These are phyloP conservation scores for Botrytis cinerea DNA, from an alignment of 2,329 filamentous ascomycete genomes.

Conservation along the genomic window DNA sequence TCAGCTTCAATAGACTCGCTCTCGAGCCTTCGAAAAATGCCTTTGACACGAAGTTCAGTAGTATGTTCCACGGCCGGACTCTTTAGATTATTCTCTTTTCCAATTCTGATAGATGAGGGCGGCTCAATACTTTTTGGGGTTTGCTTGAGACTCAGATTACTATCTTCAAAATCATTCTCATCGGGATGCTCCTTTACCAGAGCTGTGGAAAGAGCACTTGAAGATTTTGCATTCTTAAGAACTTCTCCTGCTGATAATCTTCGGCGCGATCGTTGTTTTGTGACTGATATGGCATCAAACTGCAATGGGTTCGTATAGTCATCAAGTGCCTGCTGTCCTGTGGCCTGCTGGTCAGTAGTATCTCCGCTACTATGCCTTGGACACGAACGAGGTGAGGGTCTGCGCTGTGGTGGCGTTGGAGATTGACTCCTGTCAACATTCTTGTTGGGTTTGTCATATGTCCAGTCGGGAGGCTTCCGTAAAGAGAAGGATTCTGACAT, in stretches of 20 bases:
- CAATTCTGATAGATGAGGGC: neutral
- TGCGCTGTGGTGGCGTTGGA: constrained; percentile 42
- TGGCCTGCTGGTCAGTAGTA: neutral
- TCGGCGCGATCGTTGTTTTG: constrained; percentile 30
- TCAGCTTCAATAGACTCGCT: neutral
- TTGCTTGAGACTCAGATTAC: constrained; percentile 1
- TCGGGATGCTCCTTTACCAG: constrained; percentile 21
- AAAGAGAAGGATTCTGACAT: constrained; percentile 47
- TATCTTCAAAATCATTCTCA: neutral
- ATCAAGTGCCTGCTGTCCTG: neutral
- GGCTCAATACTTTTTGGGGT: neutral
- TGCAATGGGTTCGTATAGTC: neutral
- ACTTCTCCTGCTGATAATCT: neutral
- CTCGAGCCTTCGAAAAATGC: constrained; percentile 13
- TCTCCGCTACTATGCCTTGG: neutral
- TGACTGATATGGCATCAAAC: constrained; percentile 31
- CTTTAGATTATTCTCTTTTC: constrained; percentile 6
- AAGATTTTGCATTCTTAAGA: constrained; percentile 17
- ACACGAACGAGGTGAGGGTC: constrained; percentile 32
- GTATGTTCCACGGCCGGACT: neutral
- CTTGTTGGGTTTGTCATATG: constrained; percentile 30
- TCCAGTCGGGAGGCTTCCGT: constrained; percentile 45
- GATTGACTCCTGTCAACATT: constrained; percentile 40
- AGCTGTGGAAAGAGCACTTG: constrained; percentile 21
- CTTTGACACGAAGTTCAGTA: neutral